Conservation (phyloP, 805 yeast species). For the Barnettozyma sucrosica region DNA sequence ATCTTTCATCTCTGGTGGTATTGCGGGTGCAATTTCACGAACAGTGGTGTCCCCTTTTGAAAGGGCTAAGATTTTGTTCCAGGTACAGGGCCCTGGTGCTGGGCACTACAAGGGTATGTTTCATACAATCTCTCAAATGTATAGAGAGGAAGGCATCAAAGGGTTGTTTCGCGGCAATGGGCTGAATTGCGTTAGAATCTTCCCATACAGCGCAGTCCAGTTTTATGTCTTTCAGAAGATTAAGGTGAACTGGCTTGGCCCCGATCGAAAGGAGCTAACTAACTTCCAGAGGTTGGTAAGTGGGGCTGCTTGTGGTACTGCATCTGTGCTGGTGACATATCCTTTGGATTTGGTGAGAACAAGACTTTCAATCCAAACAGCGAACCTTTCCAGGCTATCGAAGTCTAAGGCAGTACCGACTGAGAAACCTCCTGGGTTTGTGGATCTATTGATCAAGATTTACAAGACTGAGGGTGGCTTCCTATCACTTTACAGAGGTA, state of each 20-base stretch:
- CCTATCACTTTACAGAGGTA: conserved; percentile 72
- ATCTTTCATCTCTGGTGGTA: conserved; percentile 66
- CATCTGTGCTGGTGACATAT: conserved; percentile 77
- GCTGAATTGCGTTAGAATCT: conserved; percentile 79
- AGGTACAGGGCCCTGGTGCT: conserved; percentile 63
- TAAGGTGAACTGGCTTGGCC: conserved; percentile 36
- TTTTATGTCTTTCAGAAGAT: conserved; percentile 74
- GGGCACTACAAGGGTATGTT: conserved; percentile 59
- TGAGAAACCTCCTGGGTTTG: conserved; percentile 65
- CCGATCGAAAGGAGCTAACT: conserved; percentile 35
- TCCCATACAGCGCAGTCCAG: conserved; percentile 94
- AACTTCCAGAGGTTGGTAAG: conserved; percentile 59
- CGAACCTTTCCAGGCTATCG: conserved; percentile 43
- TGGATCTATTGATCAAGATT: conserved; percentile 48
- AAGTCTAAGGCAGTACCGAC: conserved; percentile 34
- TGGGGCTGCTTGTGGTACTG: conserved; percentile 78
- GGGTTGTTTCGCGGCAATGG: conserved; percentile 92
- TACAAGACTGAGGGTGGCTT: conserved; percentile 79
- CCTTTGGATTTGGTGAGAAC: conserved; percentile 92
- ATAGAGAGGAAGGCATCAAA: conserved; percentile 84
- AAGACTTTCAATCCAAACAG: conserved; percentile 83
- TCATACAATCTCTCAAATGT: conserved; percentile 70
- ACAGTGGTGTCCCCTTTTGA: conserved; percentile 95
- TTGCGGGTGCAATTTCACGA: conserved; percentile 77
- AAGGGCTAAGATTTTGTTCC: conserved; percentile 85